Evolutionary conservation across 257 asterid genomes (phyloP).

Genomic region (Echium plantagineum): DNA sequence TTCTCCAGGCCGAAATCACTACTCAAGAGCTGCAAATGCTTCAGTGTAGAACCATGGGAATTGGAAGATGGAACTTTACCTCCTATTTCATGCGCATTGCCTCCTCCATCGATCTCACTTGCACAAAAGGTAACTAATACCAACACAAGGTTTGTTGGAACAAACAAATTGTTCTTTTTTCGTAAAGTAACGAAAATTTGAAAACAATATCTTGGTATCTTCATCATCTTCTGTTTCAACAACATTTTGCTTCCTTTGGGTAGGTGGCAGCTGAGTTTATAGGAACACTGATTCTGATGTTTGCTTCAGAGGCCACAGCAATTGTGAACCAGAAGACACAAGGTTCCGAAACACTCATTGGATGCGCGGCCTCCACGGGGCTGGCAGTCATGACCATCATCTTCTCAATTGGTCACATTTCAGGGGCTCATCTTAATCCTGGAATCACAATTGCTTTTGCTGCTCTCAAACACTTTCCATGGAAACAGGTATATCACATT

Average conservation of each 20-base stretch:
- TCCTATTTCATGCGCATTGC: slow-evolving; percentile 45
- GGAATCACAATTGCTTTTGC: slow-evolving; percentile 84
- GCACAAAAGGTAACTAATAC: slow-evolving; percentile 44
- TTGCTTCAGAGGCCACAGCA: slow-evolving; percentile 61
- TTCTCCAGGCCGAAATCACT: slow-evolving; percentile 26
- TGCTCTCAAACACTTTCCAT: slow-evolving; percentile 72
- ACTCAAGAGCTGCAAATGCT: slow-evolving; percentile 51
- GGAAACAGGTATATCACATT: slow-evolving; percentile 44
- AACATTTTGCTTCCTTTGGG: neutral
- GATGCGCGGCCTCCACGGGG: slow-evolving; percentile 60
- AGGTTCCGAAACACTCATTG: slow-evolving; percentile 67
- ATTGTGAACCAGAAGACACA: slow-evolving; percentile 65
- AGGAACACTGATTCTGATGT: slow-evolving; percentile 67
- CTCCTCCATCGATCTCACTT: slow-evolving; percentile 65
- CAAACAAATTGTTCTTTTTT: too few species aligned
- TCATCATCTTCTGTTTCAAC: too few species aligned
- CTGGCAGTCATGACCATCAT: slow-evolving; percentile 88
- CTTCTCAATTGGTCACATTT: slow-evolving; percentile 89
- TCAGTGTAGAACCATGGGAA: slow-evolving; percentile 45
- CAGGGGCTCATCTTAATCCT: slow-evolving; percentile 94
- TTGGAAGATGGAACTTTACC: slow-evolving; percentile 61
- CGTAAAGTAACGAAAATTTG: too few species aligned
- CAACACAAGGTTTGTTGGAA: too few species aligned
- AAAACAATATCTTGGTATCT: too few species aligned
- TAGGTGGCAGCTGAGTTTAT: slow-evolving; percentile 91